Base-by-base conservation (phyloP, 2,329 filamentous ascomycete species). In the Aspergillus clavatus region DNA sequence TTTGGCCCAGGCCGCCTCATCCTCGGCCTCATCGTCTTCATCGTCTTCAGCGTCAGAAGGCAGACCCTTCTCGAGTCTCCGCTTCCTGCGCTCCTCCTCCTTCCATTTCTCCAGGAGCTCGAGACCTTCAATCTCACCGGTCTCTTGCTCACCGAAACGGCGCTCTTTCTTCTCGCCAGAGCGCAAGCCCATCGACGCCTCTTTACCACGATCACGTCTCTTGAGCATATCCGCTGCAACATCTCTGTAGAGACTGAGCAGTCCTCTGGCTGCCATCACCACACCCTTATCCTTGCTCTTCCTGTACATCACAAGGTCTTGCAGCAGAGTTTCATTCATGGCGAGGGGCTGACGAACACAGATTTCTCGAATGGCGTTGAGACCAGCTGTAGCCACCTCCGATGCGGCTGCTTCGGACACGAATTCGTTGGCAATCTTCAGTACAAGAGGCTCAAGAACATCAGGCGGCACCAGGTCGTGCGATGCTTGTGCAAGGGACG, bases 231-330 rank as follows among this genome's bases (percentile, higher is more conserved):
- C 87, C 0, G 93, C 88, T 27, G 86, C 89, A 11, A 95, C 86
- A 62, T 97, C 90, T 56, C 93, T 79, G 73, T 95, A 98, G 5
- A 98, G 76, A 19, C 88, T 89, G 33, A 98, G 75, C 5, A 98
- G 74, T 52, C 93, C 91, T 66, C 93, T 91, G 11, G 91, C 89
- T 6, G 93, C 93, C 93, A 98, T 97, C 80, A 95, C 90, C n/a
- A 93, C 87, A 48, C 91, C 90, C 74, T 97, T 98, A 63, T 98
- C 93, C 65, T 98, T 98, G 63, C 88, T 95, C 75, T 94, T 95
- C 49, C 88, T 82, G 71, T 98, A 97, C 74, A 93, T 86, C 7
- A 97, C 89, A 42, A 98, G 72, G 74, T 98, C 93, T 66, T 98
- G 91, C 23, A 98, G 72, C n/a, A 98, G 72, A 0, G 90, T 95